phyloP scores from a whole-genome alignment of 73 alveolate species.

The Durusdinium trenchii region DNA sequence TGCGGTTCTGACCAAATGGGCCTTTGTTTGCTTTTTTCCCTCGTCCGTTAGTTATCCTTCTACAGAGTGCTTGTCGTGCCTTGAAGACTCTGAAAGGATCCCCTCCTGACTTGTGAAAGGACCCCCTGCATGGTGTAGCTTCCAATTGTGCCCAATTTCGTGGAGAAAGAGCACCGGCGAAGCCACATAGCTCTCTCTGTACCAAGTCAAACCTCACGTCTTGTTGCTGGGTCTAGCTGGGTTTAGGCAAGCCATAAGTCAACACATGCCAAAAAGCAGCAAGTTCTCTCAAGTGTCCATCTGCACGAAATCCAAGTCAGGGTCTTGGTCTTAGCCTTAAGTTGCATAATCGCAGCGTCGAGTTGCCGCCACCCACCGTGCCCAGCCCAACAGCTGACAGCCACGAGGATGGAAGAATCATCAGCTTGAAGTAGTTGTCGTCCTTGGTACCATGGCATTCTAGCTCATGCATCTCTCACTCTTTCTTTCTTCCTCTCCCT shows the following conservation, averaged over 20 bases:
- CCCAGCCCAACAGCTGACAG: conserved; percentile 73
- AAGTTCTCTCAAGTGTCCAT: background rate
- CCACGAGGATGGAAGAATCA: conserved; percentile 71
- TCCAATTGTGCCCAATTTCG: conserved; percentile 86
- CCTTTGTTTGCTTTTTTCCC: too few species aligned
- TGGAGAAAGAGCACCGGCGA: conserved; percentile 38
- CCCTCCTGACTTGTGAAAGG: conserved; percentile 30
- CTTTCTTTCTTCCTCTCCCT: background rate
- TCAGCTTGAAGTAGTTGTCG: conserved; percentile 61
- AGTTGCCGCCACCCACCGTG: conserved; percentile 70
- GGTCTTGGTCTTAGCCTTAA: background rate
- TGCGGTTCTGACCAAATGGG: too few species aligned
- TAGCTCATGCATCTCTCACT: too few species aligned
- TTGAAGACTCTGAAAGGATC: too few species aligned
- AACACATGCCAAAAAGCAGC: background rate
- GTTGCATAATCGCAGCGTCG: background rate
- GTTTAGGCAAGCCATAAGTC: background rate
- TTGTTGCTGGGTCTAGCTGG: background rate
- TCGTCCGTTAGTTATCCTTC: too few species aligned
- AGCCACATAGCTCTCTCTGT: conserved; percentile 62
- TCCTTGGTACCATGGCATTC: background rate
- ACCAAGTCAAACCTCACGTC: conserved; percentile 31
- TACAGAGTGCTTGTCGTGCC: too few species aligned
- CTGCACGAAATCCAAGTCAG: background rate
- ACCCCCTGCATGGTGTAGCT: conserved; percentile 71